phyloP scores from a whole-genome alignment of 805 yeast species.

The Candida jianshihensis region DNA sequence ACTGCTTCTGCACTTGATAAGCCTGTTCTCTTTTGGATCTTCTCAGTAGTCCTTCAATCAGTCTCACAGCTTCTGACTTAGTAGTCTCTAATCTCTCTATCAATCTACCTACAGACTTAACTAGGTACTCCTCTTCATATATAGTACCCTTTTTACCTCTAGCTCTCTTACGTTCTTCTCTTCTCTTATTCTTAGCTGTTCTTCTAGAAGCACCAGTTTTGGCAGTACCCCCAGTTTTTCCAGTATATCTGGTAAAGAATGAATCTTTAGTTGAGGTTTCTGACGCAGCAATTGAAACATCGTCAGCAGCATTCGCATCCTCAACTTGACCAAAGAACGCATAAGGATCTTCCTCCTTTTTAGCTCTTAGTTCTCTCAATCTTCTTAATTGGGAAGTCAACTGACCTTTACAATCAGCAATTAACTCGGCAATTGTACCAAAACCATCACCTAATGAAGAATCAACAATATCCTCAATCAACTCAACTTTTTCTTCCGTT shows the following conservation, averaged over 20 bases:
- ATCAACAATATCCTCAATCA: conserved; percentile 57
- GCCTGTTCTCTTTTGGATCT: conserved; percentile 75
- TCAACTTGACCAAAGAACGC: conserved; percentile 69
- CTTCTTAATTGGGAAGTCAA: conserved; percentile 75
- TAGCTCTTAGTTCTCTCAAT: conserved; percentile 74
- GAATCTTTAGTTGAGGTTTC: conserved; percentile 91
- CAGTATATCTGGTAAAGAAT: conserved; percentile 92
- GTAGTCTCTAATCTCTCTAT: conserved; percentile 75
- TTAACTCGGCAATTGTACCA: conserved; percentile 75
- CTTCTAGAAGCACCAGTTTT: conserved; percentile 92
- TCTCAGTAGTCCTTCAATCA: conserved; percentile 72
- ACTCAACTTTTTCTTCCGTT: conserved; percentile 33
- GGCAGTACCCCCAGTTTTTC: conserved; percentile 93
- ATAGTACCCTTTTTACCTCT: conserved; percentile 97
- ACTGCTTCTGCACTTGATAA: conserved; percentile 63
- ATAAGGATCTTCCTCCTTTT: conserved; percentile 79
- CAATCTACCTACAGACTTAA: conserved; percentile 81
- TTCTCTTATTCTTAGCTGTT: conserved; percentile 84
- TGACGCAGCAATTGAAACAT: conserved; percentile 90
- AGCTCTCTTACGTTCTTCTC: conserved; percentile 94
- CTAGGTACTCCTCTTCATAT: conserved; percentile 92
- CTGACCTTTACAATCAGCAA: conserved; percentile 92
- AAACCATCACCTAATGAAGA: conserved; percentile 80
- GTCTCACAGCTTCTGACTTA: conserved; percentile 60
- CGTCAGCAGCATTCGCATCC: conserved; percentile 72